Evolutionary conservation across 345 rosid genomes (phyloP).

Genomic region (Microcos paniculata): DNA sequence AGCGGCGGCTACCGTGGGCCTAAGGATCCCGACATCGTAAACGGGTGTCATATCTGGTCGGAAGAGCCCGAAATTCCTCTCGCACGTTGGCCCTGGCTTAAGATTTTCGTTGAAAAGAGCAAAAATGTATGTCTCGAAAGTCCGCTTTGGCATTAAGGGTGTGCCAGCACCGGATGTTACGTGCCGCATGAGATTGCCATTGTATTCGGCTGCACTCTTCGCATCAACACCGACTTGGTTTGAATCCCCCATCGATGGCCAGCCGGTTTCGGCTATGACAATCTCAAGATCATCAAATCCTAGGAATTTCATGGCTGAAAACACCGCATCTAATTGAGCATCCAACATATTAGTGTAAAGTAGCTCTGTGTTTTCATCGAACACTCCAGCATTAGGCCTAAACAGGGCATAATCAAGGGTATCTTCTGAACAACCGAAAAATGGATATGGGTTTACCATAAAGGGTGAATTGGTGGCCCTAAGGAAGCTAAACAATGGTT

Average conservation of each 20-base stretch:
- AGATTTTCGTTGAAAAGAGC: constrained; percentile 85
- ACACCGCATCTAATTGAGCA: constrained; percentile 88
- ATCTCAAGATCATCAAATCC: constrained; percentile 74
- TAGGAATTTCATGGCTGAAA: constrained; percentile 62
- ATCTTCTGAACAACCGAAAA: constrained; percentile 57
- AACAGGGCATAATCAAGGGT: constrained; percentile 81
- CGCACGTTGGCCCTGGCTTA: constrained; percentile 68
- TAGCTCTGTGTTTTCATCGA: constrained; percentile 49
- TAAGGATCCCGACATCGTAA: constrained; percentile 68
- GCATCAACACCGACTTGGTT: constrained; percentile 58
- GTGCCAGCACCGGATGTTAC: constrained; percentile 67
- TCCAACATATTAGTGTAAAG: constrained; percentile 78
- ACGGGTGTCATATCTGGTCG: constrained; percentile 61
- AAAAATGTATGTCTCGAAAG: constrained; percentile 83
- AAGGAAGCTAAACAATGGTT: constrained; percentile 78
- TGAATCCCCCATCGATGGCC: constrained; percentile 77
- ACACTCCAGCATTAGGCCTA: constrained; percentile 57
- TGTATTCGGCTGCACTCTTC: constrained; percentile 59
- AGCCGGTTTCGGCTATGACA: constrained; percentile 84
- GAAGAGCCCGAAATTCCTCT: constrained; percentile 78
- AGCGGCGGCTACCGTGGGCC: constrained; percentile 63
- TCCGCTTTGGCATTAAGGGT: constrained; percentile 81
- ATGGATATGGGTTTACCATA: constrained; percentile 84
- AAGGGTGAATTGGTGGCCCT: constrained; percentile 62
- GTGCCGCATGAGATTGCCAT: constrained; percentile 56